Base-by-base conservation (phyloP, 1,139 yeast species). In the Diutina ranongensis region DNA sequence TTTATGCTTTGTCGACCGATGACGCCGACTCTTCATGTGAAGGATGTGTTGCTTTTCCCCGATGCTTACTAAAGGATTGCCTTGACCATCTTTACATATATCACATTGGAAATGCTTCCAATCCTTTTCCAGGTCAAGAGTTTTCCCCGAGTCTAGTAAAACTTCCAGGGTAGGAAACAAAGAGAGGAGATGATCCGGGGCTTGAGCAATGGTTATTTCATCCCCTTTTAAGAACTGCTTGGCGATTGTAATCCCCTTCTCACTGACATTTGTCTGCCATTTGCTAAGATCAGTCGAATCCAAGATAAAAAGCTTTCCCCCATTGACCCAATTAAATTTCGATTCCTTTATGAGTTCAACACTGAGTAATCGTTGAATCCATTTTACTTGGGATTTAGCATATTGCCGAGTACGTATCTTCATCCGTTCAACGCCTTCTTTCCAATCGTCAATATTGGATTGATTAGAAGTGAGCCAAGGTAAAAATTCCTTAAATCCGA, bases 401-500 rank as follows among this genome's bases (percentile, higher is more conserved):
- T 92, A 92, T 56, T 82, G 86, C 47, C 95, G 65, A 0, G 99
- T 92, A 40, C 85, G 70, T 1, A 77, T 67, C 59, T 92, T 88
- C 97, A 92, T 92, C 28, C 76, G 67, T 15, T 78, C 83, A 2
- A 83, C 65, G 8, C 94, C 80, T 5, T 64, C 62, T 1, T 56
- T 55, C 47, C 79, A 68, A 42, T 41, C 41, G 27, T 50, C 53
- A 7, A 33, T 16, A 25, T 51, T 46, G 13, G 31, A 3, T 8
- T n/a, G 10, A 7, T 57, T 58, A 7, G 52, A 49, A 31, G 63
- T 54, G 4, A 92, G 61, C 83, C 88, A 89, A 0, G 95, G 95
- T 35, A 88, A 60, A 57, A 92, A 89, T 59, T 92, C 97, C 57
- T 87, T 86, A 60, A 87, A 92, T 1, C 99, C 99, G 55, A 92